Conservation (phyloP, 768 basidiomycete genomes). For the Lactarius deliciosus region DNA sequence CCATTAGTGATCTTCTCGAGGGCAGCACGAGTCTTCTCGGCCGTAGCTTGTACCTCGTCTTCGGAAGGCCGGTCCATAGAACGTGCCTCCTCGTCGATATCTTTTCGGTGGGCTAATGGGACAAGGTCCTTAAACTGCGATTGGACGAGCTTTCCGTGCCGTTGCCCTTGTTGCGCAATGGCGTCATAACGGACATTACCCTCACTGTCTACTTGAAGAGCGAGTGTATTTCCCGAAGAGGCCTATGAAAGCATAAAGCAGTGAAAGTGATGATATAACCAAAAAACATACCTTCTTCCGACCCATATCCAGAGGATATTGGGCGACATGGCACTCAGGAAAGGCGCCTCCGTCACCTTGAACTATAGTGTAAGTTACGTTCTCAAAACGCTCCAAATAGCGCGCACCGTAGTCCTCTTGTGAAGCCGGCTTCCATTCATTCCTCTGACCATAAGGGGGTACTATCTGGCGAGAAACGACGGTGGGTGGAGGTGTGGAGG, state of each 20-base stretch:
- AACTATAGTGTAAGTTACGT: constrained; percentile 19
- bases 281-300: constrained; percentile 75
- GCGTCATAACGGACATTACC: constrained; percentile 97
- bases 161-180: constrained; percentile 93
- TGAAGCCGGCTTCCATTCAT: constrained; percentile 82
- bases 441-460: constrained; percentile 85
- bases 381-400: constrained; percentile 23
- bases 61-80: constrained; percentile 92
- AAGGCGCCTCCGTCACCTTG: constrained; percentile 82
- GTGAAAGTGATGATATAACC: neutral
- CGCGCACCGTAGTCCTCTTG: constrained; percentile 79
- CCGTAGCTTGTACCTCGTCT: constrained; percentile 86
- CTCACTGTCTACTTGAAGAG: constrained; percentile 94
- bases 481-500: constrained; percentile 36
- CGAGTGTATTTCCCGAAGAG: constrained; percentile 90
- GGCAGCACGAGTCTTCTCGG: constrained; percentile 87
- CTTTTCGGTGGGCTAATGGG: constrained; percentile 85
- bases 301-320: constrained; percentile 95
- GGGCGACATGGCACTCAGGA: constrained; percentile 95
- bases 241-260: constrained; percentile 47
- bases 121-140: constrained; percentile 98
- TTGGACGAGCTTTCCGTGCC: constrained; percentile 81
- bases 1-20: constrained; percentile 92
- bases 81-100: constrained; percentile 71
- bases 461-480: constrained; percentile 54